A percentile compares a stretch with the other conserved stretches of the same genome.
Evolutionary conservation across 2,329 filamentous ascomycete genomes (phyloP).

Genomic region (Ramularia endophylla): DNA sequence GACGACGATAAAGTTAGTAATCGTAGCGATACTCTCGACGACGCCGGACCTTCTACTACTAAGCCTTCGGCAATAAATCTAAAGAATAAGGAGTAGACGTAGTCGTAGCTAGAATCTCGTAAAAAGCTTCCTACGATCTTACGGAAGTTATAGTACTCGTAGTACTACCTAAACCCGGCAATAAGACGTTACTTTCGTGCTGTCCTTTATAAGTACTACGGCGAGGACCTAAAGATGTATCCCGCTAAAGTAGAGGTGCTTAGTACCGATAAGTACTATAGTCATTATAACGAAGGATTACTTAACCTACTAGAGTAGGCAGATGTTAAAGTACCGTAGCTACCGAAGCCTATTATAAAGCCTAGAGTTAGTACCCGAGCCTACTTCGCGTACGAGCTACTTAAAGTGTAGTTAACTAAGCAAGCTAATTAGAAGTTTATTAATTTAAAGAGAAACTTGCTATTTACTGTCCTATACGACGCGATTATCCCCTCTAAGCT

Average conservation of each 20-base stretch:
- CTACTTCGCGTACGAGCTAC: not conserved
- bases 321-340: not conserved
- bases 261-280: not conserved
- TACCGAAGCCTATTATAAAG: no score
- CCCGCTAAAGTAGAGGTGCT: no score
- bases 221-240: not conserved
- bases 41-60: no score
- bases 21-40: no score
- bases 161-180: no score
- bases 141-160: no score
- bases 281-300: not conserved
- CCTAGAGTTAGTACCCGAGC: not conserved
- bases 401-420: no score
- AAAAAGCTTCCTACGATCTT: not conserved
- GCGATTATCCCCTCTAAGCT: not conserved
- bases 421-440: no score
- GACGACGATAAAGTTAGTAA: no score
- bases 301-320: not conserved
- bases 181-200: no score
- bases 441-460: not conserved
- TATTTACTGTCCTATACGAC: not conserved
- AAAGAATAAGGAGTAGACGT: constrained; percentile 1
- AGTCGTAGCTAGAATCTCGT: not conserved
- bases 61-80: no score
- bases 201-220: not conserved